A percentile compares a stretch with the other conserved stretches of the same genome.
phyloP scores from a whole-genome alignment of 2,329 filamentous ascomycete species.

The Hypoxylon sp. region DNA sequence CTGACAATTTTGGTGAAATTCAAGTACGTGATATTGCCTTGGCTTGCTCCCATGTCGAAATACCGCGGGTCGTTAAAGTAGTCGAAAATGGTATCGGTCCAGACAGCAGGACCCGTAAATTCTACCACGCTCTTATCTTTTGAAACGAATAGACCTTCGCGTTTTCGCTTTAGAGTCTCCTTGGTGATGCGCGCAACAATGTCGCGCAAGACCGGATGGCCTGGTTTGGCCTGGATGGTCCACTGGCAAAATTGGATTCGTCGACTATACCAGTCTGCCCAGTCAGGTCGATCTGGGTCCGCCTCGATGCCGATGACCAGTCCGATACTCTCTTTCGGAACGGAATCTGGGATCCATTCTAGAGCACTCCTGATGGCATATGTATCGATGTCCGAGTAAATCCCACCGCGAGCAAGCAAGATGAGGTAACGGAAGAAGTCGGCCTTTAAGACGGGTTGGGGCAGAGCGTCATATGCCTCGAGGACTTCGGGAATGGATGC shows the following conservation, averaged over 20 bases:
- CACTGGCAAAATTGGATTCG: slow-evolving; percentile 99
- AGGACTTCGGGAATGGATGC: slow-evolving; percentile 83
- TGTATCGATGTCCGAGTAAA: slow-evolving; percentile 94
- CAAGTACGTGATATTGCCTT: slow-evolving; percentile 81
- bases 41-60: slow-evolving; percentile 81
- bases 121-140: slow-evolving; percentile 86
- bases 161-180: slow-evolving; percentile 81
- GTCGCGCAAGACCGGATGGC: slow-evolving; percentile 90
- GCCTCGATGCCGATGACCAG: slow-evolving; percentile 96
- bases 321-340: slow-evolving; percentile 83
- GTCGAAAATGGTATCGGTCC: slow-evolving; percentile 92
- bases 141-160: slow-evolving; percentile 60
- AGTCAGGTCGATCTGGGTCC: slow-evolving; percentile 91
- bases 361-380: slow-evolving; percentile 83
- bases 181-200: slow-evolving; percentile 88
- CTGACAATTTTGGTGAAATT: slow-evolving; percentile 90
- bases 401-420: slow-evolving; percentile 69
- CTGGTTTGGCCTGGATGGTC: slow-evolving; percentile 96
- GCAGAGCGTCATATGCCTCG: slow-evolving; percentile 80
- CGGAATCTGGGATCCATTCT: slow-evolving; percentile 85
- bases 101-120: slow-evolving; percentile 92
- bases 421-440: slow-evolving; percentile 85
- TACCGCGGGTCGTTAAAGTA: slow-evolving; percentile 94
- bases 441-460: slow-evolving; percentile 80
- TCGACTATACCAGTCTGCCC: slow-evolving; percentile 95